Evolutionary conservation across 495 filamentous ascomycete species (phyloP), one percentile per base, ranked within the genome.

Genomic region (Penicillium coffeae): DNA sequence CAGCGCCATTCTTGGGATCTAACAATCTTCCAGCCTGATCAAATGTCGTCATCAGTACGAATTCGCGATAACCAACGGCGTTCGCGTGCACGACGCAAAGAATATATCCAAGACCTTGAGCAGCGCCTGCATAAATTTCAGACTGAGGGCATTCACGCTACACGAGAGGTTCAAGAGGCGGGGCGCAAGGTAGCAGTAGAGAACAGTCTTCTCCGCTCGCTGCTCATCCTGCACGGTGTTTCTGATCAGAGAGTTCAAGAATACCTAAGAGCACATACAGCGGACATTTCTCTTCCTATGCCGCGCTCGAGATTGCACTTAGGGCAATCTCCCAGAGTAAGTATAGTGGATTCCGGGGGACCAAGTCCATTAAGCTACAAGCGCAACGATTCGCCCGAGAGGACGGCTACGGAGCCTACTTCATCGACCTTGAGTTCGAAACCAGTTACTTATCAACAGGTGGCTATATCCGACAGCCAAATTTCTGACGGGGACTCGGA

Each of bases 51-150:
- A 40, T 41, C 42, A 21, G 41, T 21, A 38, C 51, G 54, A 38
- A 54, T 52, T 38, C 77, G 86, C 16, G 81, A 88, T 42, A 89
- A 89, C 66, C 87, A 89, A 57, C 75, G 86, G 35, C 81, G 84
- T 33, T 86, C 83, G 30, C 81, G 86, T 13, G 84, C 83, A 25
- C 74, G 83, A 14, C 75, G 80, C 41, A 87, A 84, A 69, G 83
- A 88, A 58, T 88, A 89, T 56, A 61, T 88, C 12, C 64, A 77
- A 39, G 75, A 82, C 21, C 74, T 89, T 27, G 84, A 89, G 62
- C 51, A 68, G 30, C 79, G 77, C 43, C 59, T 30, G 10, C 25
- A 10, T 5, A 5, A 4, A 10, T 30, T 5, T 10, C 5, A 30
- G 10, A 30, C 25, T 84, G 58, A 68, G 16, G 82, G 85, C 12